Percentiles rank a stretch among this genome's conserved stretches.
phyloP scores from a whole-genome alignment of 31 red algal genomes.

The Odonthalia washingtoniensis region DNA sequence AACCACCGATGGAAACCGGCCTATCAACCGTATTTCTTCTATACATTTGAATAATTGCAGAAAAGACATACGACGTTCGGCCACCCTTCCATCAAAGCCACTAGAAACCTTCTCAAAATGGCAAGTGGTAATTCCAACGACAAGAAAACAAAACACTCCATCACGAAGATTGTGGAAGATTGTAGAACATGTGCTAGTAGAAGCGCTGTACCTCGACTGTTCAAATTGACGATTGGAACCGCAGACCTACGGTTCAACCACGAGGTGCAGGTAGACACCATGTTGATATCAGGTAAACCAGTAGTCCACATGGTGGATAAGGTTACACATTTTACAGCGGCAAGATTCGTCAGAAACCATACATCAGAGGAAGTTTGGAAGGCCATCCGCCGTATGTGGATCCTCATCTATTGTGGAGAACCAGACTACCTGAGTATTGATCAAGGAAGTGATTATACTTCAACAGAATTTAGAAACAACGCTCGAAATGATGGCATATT shows the following conservation, averaged over 20 bases:
- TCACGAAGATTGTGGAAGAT: too few relatives aligned
- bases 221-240: conserved; percentile 28
- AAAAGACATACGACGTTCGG: too few relatives aligned
- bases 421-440: conserved; percentile 35
- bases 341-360: conserved; percentile 5
- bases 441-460: conserved; percentile 43
- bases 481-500: neutral
- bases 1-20: too few relatives aligned
- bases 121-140: too few relatives aligned
- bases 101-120: too few relatives aligned
- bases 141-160: too few relatives aligned
- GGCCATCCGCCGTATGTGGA: conserved; percentile 25
- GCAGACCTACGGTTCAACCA: conserved; percentile 39
- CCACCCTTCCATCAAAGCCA: too few relatives aligned
- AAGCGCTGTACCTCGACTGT: too few relatives aligned
- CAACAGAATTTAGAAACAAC: conserved; percentile 26
- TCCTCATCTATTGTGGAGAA: conserved; percentile 3
- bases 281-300: conserved; percentile 28
- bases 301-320: conserved; percentile 40
- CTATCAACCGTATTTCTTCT: too few relatives aligned
- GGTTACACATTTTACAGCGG: conserved; percentile 35
- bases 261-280: conserved; percentile 26
- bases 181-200: too few relatives aligned
- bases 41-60: too few relatives aligned
- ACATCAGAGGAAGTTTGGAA: conserved; percentile 30